These are phyloP conservation scores for Scheffersomyces lignicola DNA, from an alignment of 1,139 yeast species.

Conservation along the genomic window DNA sequence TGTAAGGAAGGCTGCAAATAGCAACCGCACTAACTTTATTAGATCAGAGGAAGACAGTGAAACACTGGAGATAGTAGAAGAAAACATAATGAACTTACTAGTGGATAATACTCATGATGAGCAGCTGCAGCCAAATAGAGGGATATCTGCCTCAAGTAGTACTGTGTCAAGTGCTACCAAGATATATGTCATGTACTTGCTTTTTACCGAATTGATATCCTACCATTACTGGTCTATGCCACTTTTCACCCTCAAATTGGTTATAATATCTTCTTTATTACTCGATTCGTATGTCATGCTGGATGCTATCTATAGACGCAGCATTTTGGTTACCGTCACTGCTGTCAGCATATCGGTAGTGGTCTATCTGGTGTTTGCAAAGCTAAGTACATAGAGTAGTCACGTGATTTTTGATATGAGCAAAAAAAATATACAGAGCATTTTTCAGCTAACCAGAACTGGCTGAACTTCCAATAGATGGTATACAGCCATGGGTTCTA, in stretches of 20 bases:
- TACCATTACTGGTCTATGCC: constrained; percentile 1
- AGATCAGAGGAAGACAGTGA: constrained; percentile 2
- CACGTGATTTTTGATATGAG: not conserved
- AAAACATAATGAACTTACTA: not conserved
- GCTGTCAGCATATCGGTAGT: not conserved
- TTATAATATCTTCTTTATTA: not conserved
- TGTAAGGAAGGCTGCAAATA: not conserved
- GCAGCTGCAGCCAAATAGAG: too few relatives aligned
- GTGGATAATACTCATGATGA: too few relatives aligned
- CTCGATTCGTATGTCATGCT: not conserved
- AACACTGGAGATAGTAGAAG: constrained; percentile 1
- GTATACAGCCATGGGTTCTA: constrained; percentile 17
- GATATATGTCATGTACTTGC: constrained; percentile 1
- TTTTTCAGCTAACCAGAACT: not conserved
- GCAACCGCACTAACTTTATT: constrained; percentile 6
- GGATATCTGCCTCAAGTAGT: too few relatives aligned
- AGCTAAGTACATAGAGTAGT: not conserved
- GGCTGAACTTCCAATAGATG: not conserved
- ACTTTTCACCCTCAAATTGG: not conserved
- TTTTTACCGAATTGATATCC: not conserved
- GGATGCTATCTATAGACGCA: not conserved
- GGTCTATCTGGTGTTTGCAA: not conserved
- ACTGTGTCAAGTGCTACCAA: not conserved
- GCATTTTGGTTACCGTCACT: not conserved
- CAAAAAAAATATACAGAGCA: not conserved